Percentiles rank a stretch among this genome's conserved stretches.
Conservation (phyloP, 2,329 filamentous ascomycete species). For the Paecilomyces sp. region DNA sequence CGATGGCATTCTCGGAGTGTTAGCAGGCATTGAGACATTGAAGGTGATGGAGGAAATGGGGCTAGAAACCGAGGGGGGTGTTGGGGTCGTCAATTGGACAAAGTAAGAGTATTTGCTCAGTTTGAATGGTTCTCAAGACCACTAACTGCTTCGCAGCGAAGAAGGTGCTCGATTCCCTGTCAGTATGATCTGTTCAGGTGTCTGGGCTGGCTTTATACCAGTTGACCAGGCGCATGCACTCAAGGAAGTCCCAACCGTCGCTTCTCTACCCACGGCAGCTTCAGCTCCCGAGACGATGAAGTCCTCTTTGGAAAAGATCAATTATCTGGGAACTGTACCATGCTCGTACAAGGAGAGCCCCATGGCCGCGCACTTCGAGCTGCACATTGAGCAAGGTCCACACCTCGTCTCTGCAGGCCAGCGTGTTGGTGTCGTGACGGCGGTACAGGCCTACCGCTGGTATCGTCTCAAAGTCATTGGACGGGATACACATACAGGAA, state of each 20-base stretch:
- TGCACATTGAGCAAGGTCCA: constrained; percentile 80
- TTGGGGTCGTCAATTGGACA: constrained; percentile 58
- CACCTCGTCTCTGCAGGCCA: constrained; percentile 59
- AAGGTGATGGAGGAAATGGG: constrained; percentile 54
- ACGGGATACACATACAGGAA: constrained; percentile 66
- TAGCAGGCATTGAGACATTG: constrained; percentile 6
- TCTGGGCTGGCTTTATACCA: constrained; percentile 65
- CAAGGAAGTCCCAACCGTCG: constrained; percentile 50
- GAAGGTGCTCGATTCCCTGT: constrained; percentile 75
- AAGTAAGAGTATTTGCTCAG: constrained; percentile 15
- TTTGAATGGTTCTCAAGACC: background rate
- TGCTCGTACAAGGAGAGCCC: constrained; percentile 54
- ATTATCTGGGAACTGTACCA: constrained; percentile 56
- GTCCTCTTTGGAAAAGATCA: constrained; percentile 63
- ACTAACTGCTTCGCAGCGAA: constrained; percentile 46
- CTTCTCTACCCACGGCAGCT: constrained; percentile 37
- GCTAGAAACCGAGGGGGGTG: constrained; percentile 58
- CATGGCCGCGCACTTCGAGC: constrained; percentile 71
- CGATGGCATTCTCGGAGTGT: constrained; percentile 52
- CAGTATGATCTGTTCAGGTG: constrained; percentile 66
- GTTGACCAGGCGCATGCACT: constrained; percentile 56
- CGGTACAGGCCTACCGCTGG: constrained; percentile 71
- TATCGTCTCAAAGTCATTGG: constrained; percentile 60
- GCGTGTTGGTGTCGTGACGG: constrained; percentile 63
- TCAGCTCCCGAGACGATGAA: constrained; percentile 56